Evolutionary conservation across 2,329 filamentous ascomycete genomes (phyloP), one percentile per base, ranked within the genome.

Genomic region (Hypocrella siamensis): DNA sequence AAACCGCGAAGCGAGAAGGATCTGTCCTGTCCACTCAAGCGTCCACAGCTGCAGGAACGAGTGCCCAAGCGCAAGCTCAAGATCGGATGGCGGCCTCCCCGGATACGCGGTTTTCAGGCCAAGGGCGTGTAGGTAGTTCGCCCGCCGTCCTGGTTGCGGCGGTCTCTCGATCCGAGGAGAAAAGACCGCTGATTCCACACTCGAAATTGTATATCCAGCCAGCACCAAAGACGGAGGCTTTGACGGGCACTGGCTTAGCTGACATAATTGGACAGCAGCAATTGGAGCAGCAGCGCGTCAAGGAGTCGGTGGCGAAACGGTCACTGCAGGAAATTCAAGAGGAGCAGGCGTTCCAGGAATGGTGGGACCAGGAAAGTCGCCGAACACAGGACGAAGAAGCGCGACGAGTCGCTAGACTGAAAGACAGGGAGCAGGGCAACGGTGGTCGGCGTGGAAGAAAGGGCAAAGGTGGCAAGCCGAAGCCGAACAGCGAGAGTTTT

Each of bases 261-360:
- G 84, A 93, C 42, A 98, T 98, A 35, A 79, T 96, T 11, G 75
- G 76, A 6, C 75, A 93, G 46, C 85, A 98, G 54, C 74, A 79
- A 50, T 73, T 73, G 7, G 86, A 94, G 49, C 90, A 92, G 47
- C 74, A 84, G 35, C 70, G 73, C 14, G 75, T 92, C 38, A 78
- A 74, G 32, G 86, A 93, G 49, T 83, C 85, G 1, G 76, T 76
- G 9, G 82, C 85, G 3, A 94, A 93, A 56, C 71, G 88, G 34
- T 90, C 82, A 40, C 59, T 98, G 19, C 77, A 92, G 47, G 90
- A 96, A 40, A 98, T 98, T 36, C 90, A 98, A 51, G 75, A 90
- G 41, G 90, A 98, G 54, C 90, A 98, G 49, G 84, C 84, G 31
- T 98, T 98, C 50, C 83, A 94, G 49, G 77, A 92, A 50, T 93